phyloP scores from a whole-genome alignment of 2,329 filamentous ascomycete genomes.

The Blastomyces parvus region DNA sequence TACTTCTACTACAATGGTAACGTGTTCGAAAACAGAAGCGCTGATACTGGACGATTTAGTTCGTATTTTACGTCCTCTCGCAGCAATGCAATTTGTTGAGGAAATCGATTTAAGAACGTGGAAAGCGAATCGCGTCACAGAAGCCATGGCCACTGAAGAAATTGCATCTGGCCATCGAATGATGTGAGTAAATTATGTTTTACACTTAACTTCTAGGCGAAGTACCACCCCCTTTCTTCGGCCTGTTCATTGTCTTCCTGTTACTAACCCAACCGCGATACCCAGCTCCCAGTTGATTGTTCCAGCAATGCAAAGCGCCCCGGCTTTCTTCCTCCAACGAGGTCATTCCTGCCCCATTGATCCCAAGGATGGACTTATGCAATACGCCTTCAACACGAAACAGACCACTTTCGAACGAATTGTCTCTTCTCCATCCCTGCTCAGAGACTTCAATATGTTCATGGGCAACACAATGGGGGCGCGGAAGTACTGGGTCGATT shows the following conservation, averaged over 20 bases:
- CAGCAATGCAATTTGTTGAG: conserved; percentile 3
- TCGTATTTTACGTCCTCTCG: conserved; percentile 4
- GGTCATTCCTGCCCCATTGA: conserved; percentile 7
- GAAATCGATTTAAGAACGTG: conserved; percentile 6
- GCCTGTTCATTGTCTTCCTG: neutral
- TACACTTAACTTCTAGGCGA: neutral
- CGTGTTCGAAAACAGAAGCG: neutral
- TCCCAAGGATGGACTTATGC: conserved; percentile 7
- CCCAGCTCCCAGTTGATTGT: conserved; percentile 8
- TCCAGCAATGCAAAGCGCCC: conserved; percentile 6
- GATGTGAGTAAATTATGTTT: neutral
- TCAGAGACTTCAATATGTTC: conserved; percentile 6
- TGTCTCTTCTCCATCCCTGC: conserved; percentile 5
- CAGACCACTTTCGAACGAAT: conserved; percentile 7
- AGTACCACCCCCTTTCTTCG: neutral
- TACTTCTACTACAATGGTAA: neutral
- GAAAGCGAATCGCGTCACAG: conserved; percentile 7
- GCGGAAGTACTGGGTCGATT: conserved; percentile 8
- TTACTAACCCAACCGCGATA: neutral
- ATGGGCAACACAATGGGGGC: conserved; percentile 9
- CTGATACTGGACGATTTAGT: neutral
- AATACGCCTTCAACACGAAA: conserved; percentile 8
- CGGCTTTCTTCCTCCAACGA: conserved; percentile 1
- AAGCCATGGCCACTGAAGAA: conserved; percentile 4
- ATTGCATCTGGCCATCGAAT: conserved; percentile 8